These are phyloP conservation scores for Fusarium mundagurra DNA, from an alignment of 2,329 filamentous ascomycete genomes.

Conservation along the genomic window DNA sequence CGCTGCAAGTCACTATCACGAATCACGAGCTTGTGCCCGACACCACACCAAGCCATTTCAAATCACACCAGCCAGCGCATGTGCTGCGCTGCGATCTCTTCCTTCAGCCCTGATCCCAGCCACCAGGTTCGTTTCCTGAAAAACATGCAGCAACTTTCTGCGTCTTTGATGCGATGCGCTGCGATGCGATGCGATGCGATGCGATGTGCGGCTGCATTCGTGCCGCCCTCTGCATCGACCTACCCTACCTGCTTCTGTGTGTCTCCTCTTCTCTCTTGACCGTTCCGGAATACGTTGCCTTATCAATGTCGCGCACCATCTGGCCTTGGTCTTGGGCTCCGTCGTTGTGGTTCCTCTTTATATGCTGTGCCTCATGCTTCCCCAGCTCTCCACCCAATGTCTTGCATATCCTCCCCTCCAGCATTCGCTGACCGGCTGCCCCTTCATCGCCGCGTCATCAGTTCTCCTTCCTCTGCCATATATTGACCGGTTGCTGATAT, in stretches of 20 bases:
- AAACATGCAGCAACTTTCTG: conserved; percentile 22
- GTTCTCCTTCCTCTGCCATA: conserved; percentile 3
- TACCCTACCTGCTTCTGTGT: conserved; percentile 11
- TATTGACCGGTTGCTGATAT: conserved; percentile 27
- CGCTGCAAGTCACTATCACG: conserved; percentile 14
- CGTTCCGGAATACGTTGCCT: background rate
- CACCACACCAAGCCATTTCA: conserved; percentile 1
- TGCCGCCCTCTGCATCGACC: conserved; percentile 15
- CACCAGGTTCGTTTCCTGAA: conserved; percentile 24
- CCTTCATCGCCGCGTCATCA: conserved; percentile 20
- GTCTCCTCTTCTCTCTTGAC: background rate
- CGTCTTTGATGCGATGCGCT: background rate
- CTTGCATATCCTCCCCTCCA: conserved; percentile 40
- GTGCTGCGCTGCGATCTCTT: conserved; percentile 30
- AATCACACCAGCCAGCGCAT: conserved; percentile 22
- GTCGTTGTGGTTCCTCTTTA: conserved; percentile 4
- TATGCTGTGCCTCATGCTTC: conserved; percentile 30
- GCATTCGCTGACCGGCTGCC: conserved; percentile 35
- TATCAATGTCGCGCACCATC: conserved; percentile 7
- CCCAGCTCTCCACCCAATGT: conserved; percentile 35
- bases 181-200: background rate
- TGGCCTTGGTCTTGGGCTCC: background rate
- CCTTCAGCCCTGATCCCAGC: conserved; percentile 32
- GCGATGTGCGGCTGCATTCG: conserved; percentile 19
- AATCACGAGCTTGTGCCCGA: conserved; percentile 20